Base-by-base conservation (phyloP, 805 yeast genomes). In the Lachancea lanzarotensis region DNA sequence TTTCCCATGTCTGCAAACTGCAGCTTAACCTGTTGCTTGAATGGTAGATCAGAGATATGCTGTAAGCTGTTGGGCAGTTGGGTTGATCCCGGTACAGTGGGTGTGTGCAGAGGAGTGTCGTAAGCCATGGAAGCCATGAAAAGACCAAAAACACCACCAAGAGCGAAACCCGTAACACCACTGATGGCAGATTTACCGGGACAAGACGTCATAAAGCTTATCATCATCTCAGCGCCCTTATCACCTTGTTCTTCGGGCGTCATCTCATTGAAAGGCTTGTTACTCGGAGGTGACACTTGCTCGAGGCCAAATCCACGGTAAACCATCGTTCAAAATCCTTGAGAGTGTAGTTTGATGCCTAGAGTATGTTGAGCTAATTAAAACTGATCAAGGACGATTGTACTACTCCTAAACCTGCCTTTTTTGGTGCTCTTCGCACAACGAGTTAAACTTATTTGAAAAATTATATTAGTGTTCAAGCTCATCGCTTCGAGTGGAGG, bases 91-190 rank as follows among this genome's bases (percentile, higher is more conserved):
- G 42, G 38, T 31, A 45, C 58, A 6, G 60, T 43, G 1, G 69
- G 64, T 8, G 68, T 57, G 43, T 63, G 67, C 30, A 66, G 45
- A 3, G 70, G 69, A 1, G 69, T 65, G 48, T 65, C 81, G 66
- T 76, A 67, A 1, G 66, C 60, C 71, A 69, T 68, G 39, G 73
- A 68, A 2, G 93, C 91, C 97, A 91, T 93, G 70, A 91, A 89
- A 40, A 93, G 69, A 50, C 98, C 97, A 65, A 91, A 89, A 47
- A 90, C 84, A 49, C 97, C 98, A 68, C 98, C 98, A 31, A 91
- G 78, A 32, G 82, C 90, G 66, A 87, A 91, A 18, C 98, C 98
- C 12, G 95, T 81, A 17, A 82, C 96, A 49, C 96, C 98, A 25
- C 96, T 84, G 73, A 90, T 81, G 19, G 75, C 82, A 0, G 96